These are phyloP conservation scores for Podospora anserina DNA, from an alignment of 495 filamentous ascomycete species.

Conservation along the genomic window DNA sequence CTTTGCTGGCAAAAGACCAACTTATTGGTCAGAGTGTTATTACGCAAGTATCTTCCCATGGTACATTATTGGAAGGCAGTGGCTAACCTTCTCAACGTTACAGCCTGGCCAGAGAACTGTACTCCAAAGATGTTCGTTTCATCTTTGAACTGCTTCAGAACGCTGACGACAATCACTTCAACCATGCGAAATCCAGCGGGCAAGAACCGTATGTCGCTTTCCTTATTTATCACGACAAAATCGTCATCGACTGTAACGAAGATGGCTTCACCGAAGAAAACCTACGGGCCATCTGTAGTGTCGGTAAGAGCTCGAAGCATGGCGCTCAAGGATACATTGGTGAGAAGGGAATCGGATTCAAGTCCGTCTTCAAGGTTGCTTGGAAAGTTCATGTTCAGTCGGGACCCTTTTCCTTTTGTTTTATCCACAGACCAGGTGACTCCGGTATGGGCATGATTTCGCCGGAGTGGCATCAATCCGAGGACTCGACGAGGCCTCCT, in stretches of 20 bases:
- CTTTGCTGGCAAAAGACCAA: neutral
- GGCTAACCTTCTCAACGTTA: neutral
- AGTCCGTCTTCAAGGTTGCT: conserved; percentile 51
- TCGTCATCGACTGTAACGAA: conserved; percentile 48
- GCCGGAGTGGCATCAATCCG: conserved; percentile 30
- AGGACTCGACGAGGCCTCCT: neutral
- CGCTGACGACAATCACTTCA: conserved; percentile 41
- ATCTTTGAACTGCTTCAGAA: conserved; percentile 46
- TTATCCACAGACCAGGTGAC: conserved; percentile 31
- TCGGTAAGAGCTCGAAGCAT: conserved; percentile 42
- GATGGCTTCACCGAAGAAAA: conserved; percentile 42
- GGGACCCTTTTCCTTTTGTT: conserved; percentile 45
- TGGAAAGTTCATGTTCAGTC: conserved; percentile 49
- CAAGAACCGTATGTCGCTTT: conserved; percentile 36
- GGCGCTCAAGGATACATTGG: conserved; percentile 44
- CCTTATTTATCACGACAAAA: conserved; percentile 26
- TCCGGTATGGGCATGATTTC: conserved; percentile 46
- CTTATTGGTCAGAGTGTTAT: neutral
- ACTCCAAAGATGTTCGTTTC: conserved; percentile 37
- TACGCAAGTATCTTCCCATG: neutral
- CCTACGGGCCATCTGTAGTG: conserved; percentile 37
- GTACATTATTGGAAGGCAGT: neutral
- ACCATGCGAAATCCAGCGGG: conserved; percentile 1
- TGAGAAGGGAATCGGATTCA: conserved; percentile 53
- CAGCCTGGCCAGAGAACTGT: conserved; percentile 40